Base-by-base conservation (phyloP, 805 yeast species). In the Starmerella apis region DNA sequence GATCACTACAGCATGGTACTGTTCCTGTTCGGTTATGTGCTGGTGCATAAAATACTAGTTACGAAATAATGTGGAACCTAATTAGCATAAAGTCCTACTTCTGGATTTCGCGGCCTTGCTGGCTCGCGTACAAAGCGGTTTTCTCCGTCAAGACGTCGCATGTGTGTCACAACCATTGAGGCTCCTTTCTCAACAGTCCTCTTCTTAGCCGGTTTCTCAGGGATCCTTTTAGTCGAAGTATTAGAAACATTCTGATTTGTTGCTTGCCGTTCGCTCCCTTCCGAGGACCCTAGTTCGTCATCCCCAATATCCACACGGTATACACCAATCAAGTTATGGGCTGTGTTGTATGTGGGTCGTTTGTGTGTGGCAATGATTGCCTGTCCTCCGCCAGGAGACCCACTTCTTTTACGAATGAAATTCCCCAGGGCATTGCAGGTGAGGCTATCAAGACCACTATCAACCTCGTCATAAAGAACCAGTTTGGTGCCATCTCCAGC, bases 301-400 rank as follows among this genome's bases (percentile, higher is more conserved):
- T n/a, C n/a, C n/a, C n/a, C n/a, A n/a, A n/a, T n/a, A n/a, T n/a
- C n/a, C n/a, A n/a, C n/a, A n/a, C 43, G 28, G 30, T 38, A 38
- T 30, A 20, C 23, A 7, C 43, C 43, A 23, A 41, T 41, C 6
- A 25, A 13, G 23, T 41, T 41, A 11, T 25, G 44, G 33, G 44
- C 33, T 2, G 32, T 18, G 31, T 25, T 27, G 22, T 18, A 41
- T 19, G 24, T 27, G 14, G 33, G 14, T 9, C 33, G 33, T 23
- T 18, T 16, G 44, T 41, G 44, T n/a, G 44, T 41, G 24, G 33
- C 44, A 13, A 41, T 8, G 33, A 41, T 13, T 18, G 33, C 44
- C n/a, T 41, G 44, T 1, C 32, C 33, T 1, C 44, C 44, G 16
- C 44, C 44, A 25, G 32, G 33, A 14, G 44, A 16, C 9, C 33